Evolutionary conservation across 768 basidiomycete genomes (phyloP).

Genomic region (Boletales sp.): DNA sequence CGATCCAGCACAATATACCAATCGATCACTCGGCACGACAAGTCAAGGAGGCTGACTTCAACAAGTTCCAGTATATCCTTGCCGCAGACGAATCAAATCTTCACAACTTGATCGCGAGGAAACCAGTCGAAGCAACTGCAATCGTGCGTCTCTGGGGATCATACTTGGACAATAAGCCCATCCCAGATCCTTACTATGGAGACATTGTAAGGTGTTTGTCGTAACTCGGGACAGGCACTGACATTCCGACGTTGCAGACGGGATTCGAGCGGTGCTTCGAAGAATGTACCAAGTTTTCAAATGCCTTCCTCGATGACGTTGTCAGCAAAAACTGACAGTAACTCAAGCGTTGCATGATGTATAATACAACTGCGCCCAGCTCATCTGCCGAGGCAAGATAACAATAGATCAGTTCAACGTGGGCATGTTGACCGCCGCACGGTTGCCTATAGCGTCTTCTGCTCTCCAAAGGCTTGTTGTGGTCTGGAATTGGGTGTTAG

Average conservation of each 20-base stretch:
- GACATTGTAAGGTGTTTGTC: conserved; percentile 44
- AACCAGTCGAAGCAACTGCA: conserved; percentile 54
- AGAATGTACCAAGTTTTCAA: conserved; percentile 69
- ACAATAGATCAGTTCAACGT: conserved; percentile 46
- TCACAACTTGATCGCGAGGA: conserved; percentile 51
- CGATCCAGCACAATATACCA: conserved; percentile 62
- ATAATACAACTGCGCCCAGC: conserved; percentile 5
- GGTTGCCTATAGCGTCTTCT: conserved; percentile 75
- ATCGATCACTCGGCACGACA: conserved; percentile 70
- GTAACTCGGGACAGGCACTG: conserved; percentile 1
- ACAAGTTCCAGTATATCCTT: conserved; percentile 76
- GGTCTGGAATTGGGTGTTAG: conserved; percentile 49
- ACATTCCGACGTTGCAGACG: conserved; percentile 28
- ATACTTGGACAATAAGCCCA: conserved; percentile 64
- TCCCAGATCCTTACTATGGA: conserved; percentile 86
- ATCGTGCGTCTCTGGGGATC: conserved; percentile 77
- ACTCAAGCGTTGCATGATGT: conserved; percentile 1
- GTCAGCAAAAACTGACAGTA: conserved; percentile 28
- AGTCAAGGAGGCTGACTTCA: conserved; percentile 64
- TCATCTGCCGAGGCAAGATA: neutral
- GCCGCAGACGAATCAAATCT: conserved; percentile 81
- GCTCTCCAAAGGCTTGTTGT: conserved; percentile 91
- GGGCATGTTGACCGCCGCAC: conserved; percentile 85
- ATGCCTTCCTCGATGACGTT: conserved; percentile 76
- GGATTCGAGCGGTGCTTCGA: conserved; percentile 78